These are phyloP conservation scores for Boletus mariae DNA, from an alignment of 1,284 basidiomycete species.

Conservation along the genomic window DNA sequence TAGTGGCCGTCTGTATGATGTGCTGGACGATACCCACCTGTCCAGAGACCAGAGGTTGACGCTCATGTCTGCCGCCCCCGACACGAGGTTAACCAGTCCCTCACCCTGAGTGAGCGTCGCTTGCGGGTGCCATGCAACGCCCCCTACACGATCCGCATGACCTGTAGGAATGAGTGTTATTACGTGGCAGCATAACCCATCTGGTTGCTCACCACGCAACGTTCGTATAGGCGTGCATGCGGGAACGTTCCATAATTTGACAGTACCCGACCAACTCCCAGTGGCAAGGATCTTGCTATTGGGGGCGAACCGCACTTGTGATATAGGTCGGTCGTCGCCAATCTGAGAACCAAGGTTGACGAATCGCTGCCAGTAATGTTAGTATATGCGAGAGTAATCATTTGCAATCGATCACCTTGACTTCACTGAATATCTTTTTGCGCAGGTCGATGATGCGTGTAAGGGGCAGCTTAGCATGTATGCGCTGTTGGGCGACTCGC, in stretches of 20 bases:
- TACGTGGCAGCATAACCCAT: slow-evolving; percentile 4
- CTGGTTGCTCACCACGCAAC: slow-evolving; percentile 55
- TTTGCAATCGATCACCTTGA: slow-evolving; percentile 59
- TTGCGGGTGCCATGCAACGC: slow-evolving; percentile 95
- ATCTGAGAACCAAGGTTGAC: slow-evolving; percentile 95
- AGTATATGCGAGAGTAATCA: background rate
- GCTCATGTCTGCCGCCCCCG: slow-evolving; percentile 84
- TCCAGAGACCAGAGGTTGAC: slow-evolving; percentile 89
- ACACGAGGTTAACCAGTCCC: slow-evolving; percentile 80
- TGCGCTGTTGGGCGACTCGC: slow-evolving; percentile 84
- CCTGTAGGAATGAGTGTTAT: slow-evolving; percentile 41
- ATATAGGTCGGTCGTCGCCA: slow-evolving; percentile 92
- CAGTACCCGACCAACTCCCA: slow-evolving; percentile 92
- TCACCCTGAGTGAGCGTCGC: slow-evolving; percentile 80
- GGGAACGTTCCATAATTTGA: slow-evolving; percentile 95
- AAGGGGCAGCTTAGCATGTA: slow-evolving; percentile 86
- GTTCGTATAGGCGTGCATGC: slow-evolving; percentile 75
- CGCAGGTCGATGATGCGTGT: slow-evolving; percentile 88
- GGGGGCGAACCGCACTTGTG: slow-evolving; percentile 92
- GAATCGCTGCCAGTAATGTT: slow-evolving; percentile 58
- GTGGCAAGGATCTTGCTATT: slow-evolving; percentile 87
- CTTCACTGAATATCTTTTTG: slow-evolving; percentile 83
- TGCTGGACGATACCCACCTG: slow-evolving; percentile 46
- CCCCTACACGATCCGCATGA: slow-evolving; percentile 89
- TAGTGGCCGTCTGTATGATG: slow-evolving; percentile 40